A percentile compares a stretch with the other conserved stretches of the same genome.
phyloP scores from a whole-genome alignment of 2,329 filamentous ascomycete genomes.

The Sphaerostilbella broomeana region DNA sequence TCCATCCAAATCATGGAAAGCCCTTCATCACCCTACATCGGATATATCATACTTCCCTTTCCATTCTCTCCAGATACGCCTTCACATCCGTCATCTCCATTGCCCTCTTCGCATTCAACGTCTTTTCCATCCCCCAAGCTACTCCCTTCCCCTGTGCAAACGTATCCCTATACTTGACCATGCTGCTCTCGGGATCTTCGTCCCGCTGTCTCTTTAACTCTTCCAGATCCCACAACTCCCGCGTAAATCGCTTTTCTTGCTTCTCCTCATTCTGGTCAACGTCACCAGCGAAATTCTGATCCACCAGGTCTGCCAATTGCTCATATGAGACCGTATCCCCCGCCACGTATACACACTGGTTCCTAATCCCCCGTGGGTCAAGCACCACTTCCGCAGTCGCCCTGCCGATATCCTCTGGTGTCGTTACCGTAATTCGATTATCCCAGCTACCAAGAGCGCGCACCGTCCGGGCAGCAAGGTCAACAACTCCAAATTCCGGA shows the following conservation, averaged over 20 bases:
- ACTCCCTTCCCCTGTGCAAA: constrained; percentile 55
- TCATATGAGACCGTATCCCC: constrained; percentile 57
- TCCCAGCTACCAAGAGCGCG: constrained; percentile 56
- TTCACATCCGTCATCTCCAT: constrained; percentile 39
- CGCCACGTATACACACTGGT: constrained; percentile 49
- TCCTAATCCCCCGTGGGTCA: constrained; percentile 27
- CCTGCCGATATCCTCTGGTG: constrained; percentile 56
- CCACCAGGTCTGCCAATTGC: constrained; percentile 46
- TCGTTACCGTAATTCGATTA: constrained; percentile 55
- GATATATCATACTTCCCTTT: constrained; percentile 12
- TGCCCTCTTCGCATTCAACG: constrained; percentile 45
- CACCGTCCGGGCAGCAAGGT: constrained; percentile 35
- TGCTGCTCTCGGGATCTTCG: constrained; percentile 35
- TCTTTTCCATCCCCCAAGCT: constrained; percentile 48
- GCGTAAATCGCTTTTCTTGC: constrained; percentile 37
- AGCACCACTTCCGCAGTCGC: constrained; percentile 52
- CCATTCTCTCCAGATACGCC: constrained; percentile 28
- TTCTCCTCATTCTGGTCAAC: too few relatives aligned
- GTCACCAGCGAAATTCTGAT: constrained; percentile 31
- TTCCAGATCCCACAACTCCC: constrained; percentile 43
- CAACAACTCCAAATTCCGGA: constrained; percentile 55
- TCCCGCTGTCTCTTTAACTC: constrained; percentile 39
- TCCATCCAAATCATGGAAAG: neutral
- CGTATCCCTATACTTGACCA: constrained; percentile 55
- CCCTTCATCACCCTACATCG: neutral